A percentile compares a stretch with the other conserved stretches of the same genome.
phyloP scores from a whole-genome alignment of 768 basidiomycete genomes.

The Termitomyces sp. region DNA sequence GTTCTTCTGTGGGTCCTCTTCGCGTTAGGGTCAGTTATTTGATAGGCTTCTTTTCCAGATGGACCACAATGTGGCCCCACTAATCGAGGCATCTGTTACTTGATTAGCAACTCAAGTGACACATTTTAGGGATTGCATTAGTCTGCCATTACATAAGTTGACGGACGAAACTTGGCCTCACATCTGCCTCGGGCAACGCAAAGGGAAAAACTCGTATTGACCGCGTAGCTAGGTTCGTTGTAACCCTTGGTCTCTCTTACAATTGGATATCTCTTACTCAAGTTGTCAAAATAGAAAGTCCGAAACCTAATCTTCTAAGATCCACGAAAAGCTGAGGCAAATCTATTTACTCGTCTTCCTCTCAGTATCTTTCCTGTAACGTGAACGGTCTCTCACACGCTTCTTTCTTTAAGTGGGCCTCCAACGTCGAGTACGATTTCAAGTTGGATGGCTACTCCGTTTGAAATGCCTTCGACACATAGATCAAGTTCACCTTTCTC shows the following conservation, averaged over 20 bases:
- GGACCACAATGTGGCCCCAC: conserved; percentile 2
- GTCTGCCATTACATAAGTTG: conserved; percentile 17
- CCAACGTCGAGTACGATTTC: background rate
- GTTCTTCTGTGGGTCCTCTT: conserved; percentile 1
- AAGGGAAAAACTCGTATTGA: background rate
- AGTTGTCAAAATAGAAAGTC: conserved; percentile 33
- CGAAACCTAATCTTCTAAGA: conserved; percentile 35
- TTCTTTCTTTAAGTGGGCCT: conserved; percentile 3
- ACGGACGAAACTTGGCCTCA: conserved; percentile 5
- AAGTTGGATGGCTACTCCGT: conserved; percentile 8
- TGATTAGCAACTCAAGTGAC: conserved; percentile 15
- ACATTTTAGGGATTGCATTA: conserved; percentile 7
- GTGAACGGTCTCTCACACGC: conserved; percentile 6
- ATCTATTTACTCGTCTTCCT: conserved; percentile 7
- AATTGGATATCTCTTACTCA: conserved; percentile 16
- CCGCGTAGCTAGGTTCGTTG: conserved; percentile 14
- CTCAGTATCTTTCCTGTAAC: conserved; percentile 5
- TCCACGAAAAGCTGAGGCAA: conserved; percentile 23
- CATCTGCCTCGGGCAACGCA: conserved; percentile 4
- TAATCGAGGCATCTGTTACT: conserved; percentile 14
- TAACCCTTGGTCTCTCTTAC: conserved; percentile 2
- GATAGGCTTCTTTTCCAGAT: conserved; percentile 7
- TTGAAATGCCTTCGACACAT: conserved; percentile 1
- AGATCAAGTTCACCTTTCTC: conserved; percentile 15
- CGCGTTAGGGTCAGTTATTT: conserved; percentile 1